These are phyloP conservation scores for Stenocarpella maydis DNA, from an alignment of 2,329 filamentous ascomycete genomes.

Conservation along the genomic window DNA sequence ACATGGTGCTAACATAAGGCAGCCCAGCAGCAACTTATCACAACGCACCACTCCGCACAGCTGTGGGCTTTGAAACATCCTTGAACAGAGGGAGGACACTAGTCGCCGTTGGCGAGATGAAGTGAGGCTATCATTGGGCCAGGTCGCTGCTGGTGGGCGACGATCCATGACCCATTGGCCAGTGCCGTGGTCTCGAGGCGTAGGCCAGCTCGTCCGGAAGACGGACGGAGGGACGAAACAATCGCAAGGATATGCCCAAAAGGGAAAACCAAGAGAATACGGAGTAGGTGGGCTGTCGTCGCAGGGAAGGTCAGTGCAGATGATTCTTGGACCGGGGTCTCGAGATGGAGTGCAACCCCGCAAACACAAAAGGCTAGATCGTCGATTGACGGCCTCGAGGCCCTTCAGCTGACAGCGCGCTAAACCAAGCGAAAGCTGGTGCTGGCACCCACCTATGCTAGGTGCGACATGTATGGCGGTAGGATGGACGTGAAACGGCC, in stretches of 20 bases:
- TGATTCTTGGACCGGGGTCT: neutral
- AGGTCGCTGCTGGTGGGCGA: neutral
- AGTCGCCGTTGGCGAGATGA: slow-evolving; percentile 14
- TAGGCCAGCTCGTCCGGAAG: slow-evolving; percentile 6
- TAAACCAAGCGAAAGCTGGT: neutral
- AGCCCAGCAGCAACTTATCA: neutral
- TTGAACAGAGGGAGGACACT: slow-evolving; percentile 5
- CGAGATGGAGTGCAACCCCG: slow-evolving; percentile 1
- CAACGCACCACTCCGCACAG: neutral
- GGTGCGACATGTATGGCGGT: neutral
- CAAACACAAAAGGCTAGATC: slow-evolving; percentile 6
- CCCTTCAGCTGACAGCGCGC: slow-evolving; percentile 5
- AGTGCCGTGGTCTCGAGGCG: slow-evolving; percentile 6
- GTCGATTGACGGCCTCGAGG: neutral
- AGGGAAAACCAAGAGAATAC: slow-evolving; percentile 3
- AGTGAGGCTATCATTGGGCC: neutral
- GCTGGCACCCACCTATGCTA: neutral
- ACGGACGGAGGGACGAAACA: slow-evolving; percentile 17
- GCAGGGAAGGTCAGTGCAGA: neutral
- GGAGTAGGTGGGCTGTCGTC: neutral
- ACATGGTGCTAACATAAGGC: neutral
- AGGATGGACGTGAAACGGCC: slow-evolving; percentile 18
- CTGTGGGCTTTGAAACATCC: neutral
- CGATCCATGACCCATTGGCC: neutral
- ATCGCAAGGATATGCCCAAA: slow-evolving; percentile 22